phyloP scores from a whole-genome alignment of 805 yeast genomes.

The Lipomyces yamadae region DNA sequence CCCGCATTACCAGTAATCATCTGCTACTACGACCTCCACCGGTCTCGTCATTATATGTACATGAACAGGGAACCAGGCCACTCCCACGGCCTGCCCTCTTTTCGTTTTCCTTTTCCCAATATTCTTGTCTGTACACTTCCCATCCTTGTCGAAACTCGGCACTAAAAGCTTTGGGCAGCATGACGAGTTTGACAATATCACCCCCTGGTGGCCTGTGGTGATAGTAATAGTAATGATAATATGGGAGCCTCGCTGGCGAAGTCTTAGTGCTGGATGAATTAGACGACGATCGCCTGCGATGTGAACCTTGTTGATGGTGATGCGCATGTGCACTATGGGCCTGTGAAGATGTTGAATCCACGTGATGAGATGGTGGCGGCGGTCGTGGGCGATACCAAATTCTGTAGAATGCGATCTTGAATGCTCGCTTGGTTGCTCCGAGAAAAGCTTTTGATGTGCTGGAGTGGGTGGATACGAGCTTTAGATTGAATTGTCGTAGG shows the following conservation, averaged over 20 bases:
- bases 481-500: constrained; percentile 70
- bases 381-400: constrained; percentile 21
- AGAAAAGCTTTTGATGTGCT: constrained; percentile 33
- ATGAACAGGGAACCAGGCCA: constrained; percentile 31
- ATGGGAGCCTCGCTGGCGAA: constrained; percentile 13
- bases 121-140: constrained; percentile 92
- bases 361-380: constrained; percentile 11
- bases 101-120: constrained; percentile 81
- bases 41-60: constrained; percentile 15
- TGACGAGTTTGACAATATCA: constrained; percentile 75
- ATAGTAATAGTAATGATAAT: constrained; percentile 31
- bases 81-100: constrained; percentile 32
- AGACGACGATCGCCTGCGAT: constrained; percentile 31
- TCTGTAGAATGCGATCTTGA: constrained; percentile 22
- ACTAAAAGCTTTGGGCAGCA: constrained; percentile 80
- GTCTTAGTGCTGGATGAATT: constrained; percentile 17
- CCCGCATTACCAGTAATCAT: not conserved
- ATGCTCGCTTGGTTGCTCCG: constrained; percentile 51
- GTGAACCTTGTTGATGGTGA: constrained; percentile 14
- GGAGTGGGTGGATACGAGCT: constrained; percentile 41
- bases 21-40: not conserved
- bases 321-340: constrained; percentile 4
- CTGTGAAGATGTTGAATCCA: constrained; percentile 10
- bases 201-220: constrained; percentile 55
- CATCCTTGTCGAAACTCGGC: constrained; percentile 89